Evolutionary conservation across 441 rosid genomes (phyloP).

Genomic region (Corymbia calophylla): DNA sequence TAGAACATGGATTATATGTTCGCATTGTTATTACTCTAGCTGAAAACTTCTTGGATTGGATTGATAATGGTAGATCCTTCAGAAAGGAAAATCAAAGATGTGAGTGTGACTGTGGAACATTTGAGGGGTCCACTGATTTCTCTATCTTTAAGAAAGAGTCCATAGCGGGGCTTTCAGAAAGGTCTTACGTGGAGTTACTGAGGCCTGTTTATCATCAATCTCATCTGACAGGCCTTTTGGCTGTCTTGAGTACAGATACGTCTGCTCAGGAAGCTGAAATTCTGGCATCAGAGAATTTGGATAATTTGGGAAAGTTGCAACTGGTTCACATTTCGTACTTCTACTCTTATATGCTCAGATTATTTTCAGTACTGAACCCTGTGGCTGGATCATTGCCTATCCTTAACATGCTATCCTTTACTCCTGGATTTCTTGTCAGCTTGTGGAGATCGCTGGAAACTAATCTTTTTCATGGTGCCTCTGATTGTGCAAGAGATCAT

Average conservation of each 20-base stretch:
- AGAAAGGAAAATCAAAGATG: conserved; percentile 38
- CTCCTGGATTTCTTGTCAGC: conserved; percentile 70
- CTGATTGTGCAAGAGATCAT: conserved; percentile 16
- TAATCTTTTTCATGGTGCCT: conserved; percentile 34
- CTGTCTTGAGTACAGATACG: conserved; percentile 31
- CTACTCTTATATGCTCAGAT: conserved; percentile 82
- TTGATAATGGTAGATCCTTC: conserved; percentile 37
- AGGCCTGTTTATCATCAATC: conserved; percentile 87
- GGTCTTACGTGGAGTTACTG: conserved; percentile 53
- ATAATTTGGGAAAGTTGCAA: conserved; percentile 37
- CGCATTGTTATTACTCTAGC: conserved; percentile 56
- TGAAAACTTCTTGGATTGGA: conserved; percentile 48
- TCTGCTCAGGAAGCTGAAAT: conserved; percentile 19
- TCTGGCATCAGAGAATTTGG: conserved; percentile 14
- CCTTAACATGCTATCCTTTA: conserved; percentile 89
- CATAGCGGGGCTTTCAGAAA: conserved; percentile 23
- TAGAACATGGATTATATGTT: conserved; percentile 60
- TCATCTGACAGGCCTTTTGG: conserved; percentile 83
- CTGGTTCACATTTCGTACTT: conserved; percentile 69
- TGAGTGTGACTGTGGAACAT: conserved; percentile 32
- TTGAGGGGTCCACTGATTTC: conserved; percentile 9
- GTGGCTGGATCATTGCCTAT: conserved; percentile 64
- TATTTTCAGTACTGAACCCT: conserved; percentile 62
- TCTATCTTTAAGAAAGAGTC: conserved; percentile 20
- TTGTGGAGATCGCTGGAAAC: conserved; percentile 69